A percentile compares a stretch with the other conserved stretches of the same genome.
Conservation (phyloP, 73 alveolate species). For the Breviolum minutum region DNA sequence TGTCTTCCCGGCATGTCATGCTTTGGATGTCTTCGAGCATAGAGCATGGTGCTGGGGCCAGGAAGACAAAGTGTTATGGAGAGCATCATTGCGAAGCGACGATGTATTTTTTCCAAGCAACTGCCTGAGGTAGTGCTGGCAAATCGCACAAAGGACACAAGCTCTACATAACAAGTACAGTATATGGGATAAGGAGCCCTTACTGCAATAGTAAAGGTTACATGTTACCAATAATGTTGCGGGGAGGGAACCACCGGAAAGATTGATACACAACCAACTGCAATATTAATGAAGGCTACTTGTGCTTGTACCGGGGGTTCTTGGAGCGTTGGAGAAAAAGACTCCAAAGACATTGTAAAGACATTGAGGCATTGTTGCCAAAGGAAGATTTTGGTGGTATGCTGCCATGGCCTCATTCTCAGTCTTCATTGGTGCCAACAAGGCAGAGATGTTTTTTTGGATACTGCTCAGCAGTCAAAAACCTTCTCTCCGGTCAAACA, state of each 20-base stretch:
- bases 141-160: too few species aligned
- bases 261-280: too few species aligned
- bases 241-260: too few species aligned
- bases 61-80: slow-evolving; percentile 52
- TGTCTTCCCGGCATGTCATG: neutral
- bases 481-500: neutral
- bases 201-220: too few species aligned
- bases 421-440: neutral
- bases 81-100: slow-evolving; percentile 68
- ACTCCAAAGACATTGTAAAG: too few species aligned
- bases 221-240: too few species aligned
- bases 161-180: too few species aligned
- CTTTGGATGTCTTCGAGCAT: neutral
- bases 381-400: slow-evolving; percentile 81
- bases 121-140: neutral
- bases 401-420: slow-evolving; percentile 46
- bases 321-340: too few species aligned
- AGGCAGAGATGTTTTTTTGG: neutral
- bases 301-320: too few species aligned
- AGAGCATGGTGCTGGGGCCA: neutral
- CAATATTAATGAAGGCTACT: too few species aligned
- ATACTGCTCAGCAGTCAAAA: too few species aligned
- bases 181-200: too few species aligned
- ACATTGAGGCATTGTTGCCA: slow-evolving; percentile 6
- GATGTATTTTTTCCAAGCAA: slow-evolving; percentile 55